Percentiles rank a stretch among this genome's conserved stretches.
phyloP scores from a whole-genome alignment of 345 rosid genomes.

The Brassica carinata region DNA sequence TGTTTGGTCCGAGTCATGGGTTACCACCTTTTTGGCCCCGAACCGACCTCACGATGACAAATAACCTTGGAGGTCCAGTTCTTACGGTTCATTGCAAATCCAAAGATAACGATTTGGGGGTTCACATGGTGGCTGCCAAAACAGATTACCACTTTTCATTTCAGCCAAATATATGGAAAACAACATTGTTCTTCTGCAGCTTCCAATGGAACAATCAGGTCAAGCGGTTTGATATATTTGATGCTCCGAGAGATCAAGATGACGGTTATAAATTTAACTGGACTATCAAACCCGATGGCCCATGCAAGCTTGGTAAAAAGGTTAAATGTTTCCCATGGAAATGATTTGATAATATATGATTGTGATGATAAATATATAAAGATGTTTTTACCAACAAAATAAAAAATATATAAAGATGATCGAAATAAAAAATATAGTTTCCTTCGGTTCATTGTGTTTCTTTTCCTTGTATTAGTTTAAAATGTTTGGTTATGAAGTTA shows the following conservation, averaged over 20 bases:
- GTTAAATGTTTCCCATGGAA: slow-evolving; percentile 18
- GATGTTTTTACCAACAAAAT: background rate
- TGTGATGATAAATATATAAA: background rate
- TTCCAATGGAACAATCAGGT: slow-evolving; percentile 15
- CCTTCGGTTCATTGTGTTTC: background rate
- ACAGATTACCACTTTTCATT: slow-evolving; percentile 2
- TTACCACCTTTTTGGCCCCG: background rate
- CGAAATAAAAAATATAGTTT: background rate
- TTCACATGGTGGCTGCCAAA: background rate
- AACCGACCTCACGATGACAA: slow-evolving; percentile 6
- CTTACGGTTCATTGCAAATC: slow-evolving; percentile 30
- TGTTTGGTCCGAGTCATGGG: slow-evolving; percentile 5
- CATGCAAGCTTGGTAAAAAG: slow-evolving; percentile 20
- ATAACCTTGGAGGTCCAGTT: slow-evolving; percentile 9
- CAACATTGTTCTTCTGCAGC: slow-evolving; percentile 23
- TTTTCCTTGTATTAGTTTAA: too few species aligned
- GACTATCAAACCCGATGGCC: slow-evolving; percentile 5
- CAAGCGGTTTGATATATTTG: slow-evolving; percentile 21
- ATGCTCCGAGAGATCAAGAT: slow-evolving; percentile 20
- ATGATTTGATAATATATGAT: background rate
- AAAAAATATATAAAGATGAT: background rate
- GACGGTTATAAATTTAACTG: background rate
- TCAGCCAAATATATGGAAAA: slow-evolving; percentile 16
- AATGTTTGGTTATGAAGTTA: background rate
- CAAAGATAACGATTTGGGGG: slow-evolving; percentile 19